A percentile compares a stretch with the other conserved stretches of the same genome.
phyloP scores from a whole-genome alignment of 352 stramenopile species.

The Pythium phragmiticola region DNA sequence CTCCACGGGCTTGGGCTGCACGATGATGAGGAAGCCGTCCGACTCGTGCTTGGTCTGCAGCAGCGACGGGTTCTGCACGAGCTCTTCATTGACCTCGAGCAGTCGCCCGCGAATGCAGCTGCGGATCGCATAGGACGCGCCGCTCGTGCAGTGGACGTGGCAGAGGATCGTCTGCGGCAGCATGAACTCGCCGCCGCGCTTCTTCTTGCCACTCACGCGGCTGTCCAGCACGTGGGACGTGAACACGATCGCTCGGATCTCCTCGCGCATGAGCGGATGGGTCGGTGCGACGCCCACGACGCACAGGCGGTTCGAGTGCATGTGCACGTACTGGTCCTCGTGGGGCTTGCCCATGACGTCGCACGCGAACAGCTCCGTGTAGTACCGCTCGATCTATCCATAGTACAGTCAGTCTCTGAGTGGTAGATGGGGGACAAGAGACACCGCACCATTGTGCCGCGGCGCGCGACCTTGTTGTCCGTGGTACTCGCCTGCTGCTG shows the following conservation, averaged over 20 bases:
- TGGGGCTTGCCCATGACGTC: constrained; percentile 65
- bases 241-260: constrained; percentile 66
- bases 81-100: constrained; percentile 76
- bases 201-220: constrained; percentile 85
- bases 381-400: constrained; percentile 84
- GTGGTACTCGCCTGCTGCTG: constrained; percentile 25
- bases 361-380: constrained; percentile 82
- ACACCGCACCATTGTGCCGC: constrained; percentile 62
- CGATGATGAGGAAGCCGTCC: constrained; percentile 79
- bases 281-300: constrained; percentile 69
- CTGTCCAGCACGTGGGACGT: constrained; percentile 59
- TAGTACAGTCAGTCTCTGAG: too few relatives aligned
- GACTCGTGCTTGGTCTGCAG: constrained; percentile 66
- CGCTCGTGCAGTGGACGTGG: constrained; percentile 65
- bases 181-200: constrained; percentile 79
- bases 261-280: constrained; percentile 65
- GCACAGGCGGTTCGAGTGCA: constrained; percentile 88
- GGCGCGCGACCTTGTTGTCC: constrained; percentile 37
- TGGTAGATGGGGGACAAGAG: background rate
- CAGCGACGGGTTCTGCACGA: constrained; percentile 54
- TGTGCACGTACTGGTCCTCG: constrained; percentile 88
- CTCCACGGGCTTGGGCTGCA: constrained; percentile 79
- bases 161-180: constrained; percentile 64
- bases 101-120: constrained; percentile 79
- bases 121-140: constrained; percentile 56